Evolutionary conservation across 495 filamentous ascomycete species (phyloP).

Genomic region (Thozetella sp.): DNA sequence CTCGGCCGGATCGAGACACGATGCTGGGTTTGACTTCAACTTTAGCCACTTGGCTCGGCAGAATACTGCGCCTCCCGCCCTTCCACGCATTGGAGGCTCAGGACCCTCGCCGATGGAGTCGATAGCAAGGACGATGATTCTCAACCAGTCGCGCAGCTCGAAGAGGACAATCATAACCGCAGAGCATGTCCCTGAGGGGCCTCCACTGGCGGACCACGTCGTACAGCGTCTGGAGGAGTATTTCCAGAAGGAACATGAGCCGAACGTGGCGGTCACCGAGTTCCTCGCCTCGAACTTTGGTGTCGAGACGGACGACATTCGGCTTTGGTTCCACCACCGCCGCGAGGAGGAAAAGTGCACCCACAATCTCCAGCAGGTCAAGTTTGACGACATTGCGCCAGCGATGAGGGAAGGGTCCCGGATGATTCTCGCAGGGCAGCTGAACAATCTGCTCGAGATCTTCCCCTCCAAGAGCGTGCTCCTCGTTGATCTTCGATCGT

Average conservation of each 20-base stretch:
- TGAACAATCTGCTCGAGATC: constrained; percentile 46
- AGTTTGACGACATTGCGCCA: constrained; percentile 22
- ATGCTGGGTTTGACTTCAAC: background rate
- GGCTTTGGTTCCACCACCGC: constrained; percentile 47
- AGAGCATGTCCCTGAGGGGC: constrained; percentile 23
- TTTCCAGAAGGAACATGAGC: constrained; percentile 36
- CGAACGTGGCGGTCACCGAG: constrained; percentile 34
- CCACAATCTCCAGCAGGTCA: constrained; percentile 36
- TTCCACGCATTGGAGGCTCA: constrained; percentile 1
- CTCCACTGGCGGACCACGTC: constrained; percentile 32
- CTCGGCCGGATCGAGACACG: background rate
- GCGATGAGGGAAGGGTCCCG: constrained; percentile 23
- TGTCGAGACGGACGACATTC: constrained; percentile 34
- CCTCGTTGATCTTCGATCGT: constrained; percentile 44
- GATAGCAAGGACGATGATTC: constrained; percentile 25
- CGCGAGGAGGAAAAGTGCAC: constrained; percentile 38
- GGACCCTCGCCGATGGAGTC: constrained; percentile 6
- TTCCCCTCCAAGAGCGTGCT: constrained; percentile 41
- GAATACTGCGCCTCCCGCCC: constrained; percentile 8
- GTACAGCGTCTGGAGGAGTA: constrained; percentile 42
- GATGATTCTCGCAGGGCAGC: constrained; percentile 49
- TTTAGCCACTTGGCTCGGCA: constrained; percentile 15
- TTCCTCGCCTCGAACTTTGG: constrained; percentile 42
- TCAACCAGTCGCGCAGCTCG: constrained; percentile 28
- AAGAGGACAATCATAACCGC: constrained; percentile 25